These are phyloP conservation scores for Rhodotorula sp. DNA, from an alignment of 1,284 basidiomycete species.

Conservation along the genomic window DNA sequence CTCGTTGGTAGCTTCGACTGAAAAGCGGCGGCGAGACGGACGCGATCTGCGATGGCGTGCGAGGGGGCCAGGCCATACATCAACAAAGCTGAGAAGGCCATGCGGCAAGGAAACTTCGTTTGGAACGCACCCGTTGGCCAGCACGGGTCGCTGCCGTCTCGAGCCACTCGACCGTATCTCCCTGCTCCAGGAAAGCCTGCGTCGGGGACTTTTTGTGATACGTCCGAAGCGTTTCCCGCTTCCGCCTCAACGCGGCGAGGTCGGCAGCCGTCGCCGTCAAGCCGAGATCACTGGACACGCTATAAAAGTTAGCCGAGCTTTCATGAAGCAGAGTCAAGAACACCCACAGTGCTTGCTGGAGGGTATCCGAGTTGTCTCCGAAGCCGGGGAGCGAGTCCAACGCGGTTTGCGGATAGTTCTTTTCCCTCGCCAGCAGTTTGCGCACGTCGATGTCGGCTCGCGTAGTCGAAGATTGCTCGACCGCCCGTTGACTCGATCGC, in stretches of 20 bases:
- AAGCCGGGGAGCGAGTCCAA: background rate
- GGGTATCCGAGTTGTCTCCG: background rate
- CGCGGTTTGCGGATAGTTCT: background rate
- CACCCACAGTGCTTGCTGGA: background rate
- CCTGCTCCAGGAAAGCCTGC: background rate
- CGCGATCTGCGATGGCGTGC: too few species aligned
- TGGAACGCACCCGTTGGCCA: too few species aligned
- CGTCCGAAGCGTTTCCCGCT: background rate
- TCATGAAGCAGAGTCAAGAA: too few species aligned
- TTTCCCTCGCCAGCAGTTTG: background rate
- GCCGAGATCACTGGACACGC: background rate
- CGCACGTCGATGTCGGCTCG: background rate
- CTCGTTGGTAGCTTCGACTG: too few species aligned
- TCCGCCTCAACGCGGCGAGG: background rate
- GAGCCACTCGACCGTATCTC: background rate
- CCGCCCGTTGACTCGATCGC: background rate
- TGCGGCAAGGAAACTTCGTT: too few species aligned
- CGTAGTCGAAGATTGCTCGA: too few species aligned
- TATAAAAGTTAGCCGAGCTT: too few species aligned
- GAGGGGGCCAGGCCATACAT: too few species aligned
- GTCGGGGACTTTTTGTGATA: background rate
- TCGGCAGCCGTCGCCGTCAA: background rate
- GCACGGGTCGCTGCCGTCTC: background rate
- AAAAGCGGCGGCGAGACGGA: too few species aligned
- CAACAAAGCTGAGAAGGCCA: too few species aligned